Base-by-base conservation (phyloP, 192 early-diverging fungal genomes). In the Thoreauomyces humboldtii region DNA sequence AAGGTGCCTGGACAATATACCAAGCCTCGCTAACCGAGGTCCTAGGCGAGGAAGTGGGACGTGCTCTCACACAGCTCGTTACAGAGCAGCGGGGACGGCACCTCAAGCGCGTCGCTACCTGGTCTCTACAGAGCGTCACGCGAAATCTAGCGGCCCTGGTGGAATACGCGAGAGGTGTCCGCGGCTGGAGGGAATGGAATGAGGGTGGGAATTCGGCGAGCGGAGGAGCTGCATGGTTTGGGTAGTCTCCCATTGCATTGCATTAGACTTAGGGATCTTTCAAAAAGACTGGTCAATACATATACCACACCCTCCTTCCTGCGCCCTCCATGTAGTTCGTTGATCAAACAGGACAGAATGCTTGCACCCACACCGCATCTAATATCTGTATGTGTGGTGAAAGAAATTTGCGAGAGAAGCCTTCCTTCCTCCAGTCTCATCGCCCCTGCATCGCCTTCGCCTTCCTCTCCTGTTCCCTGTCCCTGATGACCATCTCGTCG, bases 1-100 rank as follows among this genome's bases (percentile, higher is more conserved):
- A 95, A 69, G 95, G 95, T 22, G 84, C 93, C 0, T 98, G 96
- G 96, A 90, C 88, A 11, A 77, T 92, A 17, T 92, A 89, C 73
- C 89, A 92, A 47, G 90, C 91, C 2, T 86, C 84, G 1, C 62
- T 96, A 51, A 84, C 88, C 38, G 84, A 83, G 25, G 73, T 86
- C 14, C 77, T 95, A 12, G 84, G 87, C 0, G 88, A 91, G 53
- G 89, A 91, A 50, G 74, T 94, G 21, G 94, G 96, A 19, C 83
- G 88, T 19, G 91, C 88, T 0, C 83, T 96, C 76, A 86, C 86
- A 0, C 76, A 83, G 57, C 71, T 96, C 17, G 91, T 89, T 0
- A 62, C 88, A 28, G 84, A 94, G 58, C 89, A 94, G 63, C 85
- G 88, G 27, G 91, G 92, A 66, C 82, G 91, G 35, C 89, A 86